A percentile compares a stretch with the other conserved stretches of the same genome.
phyloP scores from a whole-genome alignment of 2,329 filamentous ascomycete species.

The Bipolaris oryzae region DNA sequence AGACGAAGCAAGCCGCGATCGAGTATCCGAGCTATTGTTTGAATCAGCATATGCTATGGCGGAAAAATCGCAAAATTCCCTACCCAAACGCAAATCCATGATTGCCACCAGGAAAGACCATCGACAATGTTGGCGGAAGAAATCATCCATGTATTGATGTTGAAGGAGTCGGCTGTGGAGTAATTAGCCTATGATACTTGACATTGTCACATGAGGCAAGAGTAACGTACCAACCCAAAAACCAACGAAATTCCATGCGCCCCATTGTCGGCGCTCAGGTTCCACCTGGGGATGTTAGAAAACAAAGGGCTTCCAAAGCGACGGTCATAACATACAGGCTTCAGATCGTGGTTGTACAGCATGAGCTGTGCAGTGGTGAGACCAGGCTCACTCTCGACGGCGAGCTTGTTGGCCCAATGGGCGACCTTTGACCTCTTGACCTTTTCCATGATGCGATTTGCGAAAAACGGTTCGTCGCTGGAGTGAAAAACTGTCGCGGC shows the following conservation, averaged over 20 bases:
- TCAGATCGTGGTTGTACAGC: conserved; percentile 84
- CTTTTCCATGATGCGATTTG: conserved; percentile 49
- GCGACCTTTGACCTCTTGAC: conserved; percentile 46
- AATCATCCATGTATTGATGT: conserved; percentile 88
- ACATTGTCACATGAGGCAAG: neutral
- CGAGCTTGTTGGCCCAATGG: conserved; percentile 63
- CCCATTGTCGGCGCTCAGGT: conserved; percentile 80
- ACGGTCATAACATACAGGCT: conserved; percentile 50
- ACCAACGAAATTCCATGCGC: conserved; percentile 83
- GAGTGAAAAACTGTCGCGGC: conserved; percentile 24
- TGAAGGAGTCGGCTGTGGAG: conserved; percentile 50
- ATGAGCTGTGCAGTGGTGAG: conserved; percentile 81
- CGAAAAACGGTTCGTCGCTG: conserved; percentile 20
- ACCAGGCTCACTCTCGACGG: conserved; percentile 76
- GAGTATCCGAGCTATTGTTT: conserved; percentile 69
- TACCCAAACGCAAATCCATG: conserved; percentile 74
- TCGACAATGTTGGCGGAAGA: conserved; percentile 78
- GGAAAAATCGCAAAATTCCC: neutral
- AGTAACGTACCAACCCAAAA: conserved; percentile 71
- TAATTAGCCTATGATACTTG: conserved; percentile 15
- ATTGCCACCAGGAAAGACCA: conserved; percentile 89
- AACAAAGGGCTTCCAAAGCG: neutral
- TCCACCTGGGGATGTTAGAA: conserved; percentile 63
- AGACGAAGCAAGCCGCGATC: conserved; percentile 73
- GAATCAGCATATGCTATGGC: conserved; percentile 7